phyloP scores from a whole-genome alignment of 2,329 filamentous ascomycete genomes.

The Calycina herbarum region DNA sequence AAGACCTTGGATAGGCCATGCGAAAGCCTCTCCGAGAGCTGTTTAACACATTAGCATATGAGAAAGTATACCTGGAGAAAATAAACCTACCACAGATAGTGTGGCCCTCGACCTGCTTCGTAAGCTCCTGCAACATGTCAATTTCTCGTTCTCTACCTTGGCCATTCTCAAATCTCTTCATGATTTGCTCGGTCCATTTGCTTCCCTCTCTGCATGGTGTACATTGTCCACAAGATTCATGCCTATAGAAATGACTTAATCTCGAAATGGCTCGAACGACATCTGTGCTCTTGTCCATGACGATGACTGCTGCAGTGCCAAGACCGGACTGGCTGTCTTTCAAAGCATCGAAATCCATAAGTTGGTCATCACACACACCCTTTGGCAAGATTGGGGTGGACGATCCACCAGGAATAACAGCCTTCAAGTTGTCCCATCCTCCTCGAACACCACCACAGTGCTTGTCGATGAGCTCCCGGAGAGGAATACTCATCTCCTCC shows the following conservation, averaged over 20 bases:
- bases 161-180: constrained; percentile 92
- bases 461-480: constrained; percentile 94
- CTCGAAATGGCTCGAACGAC: constrained; percentile 92
- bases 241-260: constrained; percentile 95
- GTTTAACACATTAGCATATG: constrained; percentile 22
- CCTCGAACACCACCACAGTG: constrained; percentile 96
- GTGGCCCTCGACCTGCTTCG: constrained; percentile 98
- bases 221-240: constrained; percentile 98
- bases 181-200: constrained; percentile 99
- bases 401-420: constrained; percentile 92
- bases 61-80: not conserved
- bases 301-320: constrained; percentile 94
- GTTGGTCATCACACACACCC: constrained; percentile 83
- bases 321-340: constrained; percentile 98
- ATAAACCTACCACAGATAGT: constrained; percentile 82
- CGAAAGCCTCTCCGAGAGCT: constrained; percentile 95
- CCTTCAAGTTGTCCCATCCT: constrained; percentile 96
- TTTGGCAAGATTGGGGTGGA: constrained; percentile 96
- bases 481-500: constrained; percentile 98
- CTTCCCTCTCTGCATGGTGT: constrained; percentile 98
- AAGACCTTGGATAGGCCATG: constrained; percentile 96
- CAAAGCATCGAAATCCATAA: constrained; percentile 98
- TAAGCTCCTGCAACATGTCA: constrained; percentile 98
- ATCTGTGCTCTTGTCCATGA: constrained; percentile 98
- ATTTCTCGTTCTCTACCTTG: constrained; percentile 89